Conservation (phyloP, 106 monocot genomes). For the Dioscorea alata region DNA sequence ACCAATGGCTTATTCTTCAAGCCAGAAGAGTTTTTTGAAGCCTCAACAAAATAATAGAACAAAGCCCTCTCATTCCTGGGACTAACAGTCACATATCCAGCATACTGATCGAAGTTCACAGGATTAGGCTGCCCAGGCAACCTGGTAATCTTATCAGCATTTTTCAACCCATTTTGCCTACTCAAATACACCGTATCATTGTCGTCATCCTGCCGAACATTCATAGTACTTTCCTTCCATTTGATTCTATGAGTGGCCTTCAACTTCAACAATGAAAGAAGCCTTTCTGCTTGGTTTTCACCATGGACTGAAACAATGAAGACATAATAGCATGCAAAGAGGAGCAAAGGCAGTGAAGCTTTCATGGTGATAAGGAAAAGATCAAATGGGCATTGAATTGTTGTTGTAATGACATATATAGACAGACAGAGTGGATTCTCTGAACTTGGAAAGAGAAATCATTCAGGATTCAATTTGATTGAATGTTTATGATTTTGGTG, state of each 20-base stretch:
- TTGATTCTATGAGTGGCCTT: not conserved
- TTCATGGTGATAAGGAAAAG: not conserved
- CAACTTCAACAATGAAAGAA: not conserved
- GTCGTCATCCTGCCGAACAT: no score
- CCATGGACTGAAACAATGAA: not conserved
- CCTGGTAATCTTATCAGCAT: not conserved
- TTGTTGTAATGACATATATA: no score
- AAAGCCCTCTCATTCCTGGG: conserved; percentile 10
- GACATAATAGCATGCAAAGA: not conserved
- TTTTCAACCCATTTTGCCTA: not conserved
- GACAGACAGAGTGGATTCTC: no score
- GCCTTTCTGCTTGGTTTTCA: not conserved
- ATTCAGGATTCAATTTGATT: no score
- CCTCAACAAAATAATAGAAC: conserved; percentile 22
- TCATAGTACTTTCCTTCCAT: not conserved
- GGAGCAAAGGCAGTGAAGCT: not conserved
- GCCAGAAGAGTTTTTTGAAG: conserved; percentile 1
- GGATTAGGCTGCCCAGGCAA: conserved; percentile 12
- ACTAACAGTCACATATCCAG: conserved; percentile 1
- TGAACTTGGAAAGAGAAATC: no score
- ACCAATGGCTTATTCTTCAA: conserved; percentile 3
- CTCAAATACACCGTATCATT: not conserved
- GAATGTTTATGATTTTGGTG: no score
- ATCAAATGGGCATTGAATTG: no score
- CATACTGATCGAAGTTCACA: conserved; percentile 4